Evolutionary conservation across 1,284 basidiomycete species (phyloP), one percentile per base, ranked within the genome.

Genomic region (Agaricales sp.): DNA sequence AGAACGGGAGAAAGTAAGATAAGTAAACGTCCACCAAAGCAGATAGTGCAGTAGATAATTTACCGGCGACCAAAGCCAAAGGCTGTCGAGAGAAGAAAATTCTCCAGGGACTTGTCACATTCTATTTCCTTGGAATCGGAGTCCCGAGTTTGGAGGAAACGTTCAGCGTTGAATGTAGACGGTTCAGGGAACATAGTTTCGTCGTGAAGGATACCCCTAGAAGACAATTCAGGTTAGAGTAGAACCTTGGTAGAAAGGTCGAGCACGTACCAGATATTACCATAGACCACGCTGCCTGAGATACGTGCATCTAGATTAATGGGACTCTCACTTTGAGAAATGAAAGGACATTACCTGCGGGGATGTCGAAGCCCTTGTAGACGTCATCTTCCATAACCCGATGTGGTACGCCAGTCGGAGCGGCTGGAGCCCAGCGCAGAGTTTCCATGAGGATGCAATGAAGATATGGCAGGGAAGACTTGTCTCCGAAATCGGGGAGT

Each of bases 401-500:
- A 46, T 50, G 50, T 8, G 45, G 35, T n/a, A 54, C 16, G 20
- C 46, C 53, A 8, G 18, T 22, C 6, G 44, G 44, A 6, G 21
- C 44, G 8, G 24, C 19, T 6, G 44, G 44, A 18, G 4, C 18
- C 44, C 44, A 45, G 19, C 44, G 39, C 4, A 41, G 39, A 4
- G 39, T 6, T 18, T 41, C 39, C n/a, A 41, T 6, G 8, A 41
- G n/a, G 16, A 41, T 8, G 16, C 16, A 18, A 16, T 41, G 54
- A 13, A 73, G 50, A 51, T 72, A 74, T 0, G 70, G 68, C 3
- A 74, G 57, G 22, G 58, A 51, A 2, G 58, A 53, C 1, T 63
- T 52, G 53, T 75, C 73, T 2, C 54, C 59, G 16, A 71, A 59
- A 0, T 56, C 62, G 1, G 74, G 74, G 4, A 74, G 57, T 23